Percentiles rank a stretch among this genome's conserved stretches.
These are phyloP conservation scores for Rhododendron henanense DNA, from an alignment of 148 eudicot species.

Conservation along the genomic window DNA sequence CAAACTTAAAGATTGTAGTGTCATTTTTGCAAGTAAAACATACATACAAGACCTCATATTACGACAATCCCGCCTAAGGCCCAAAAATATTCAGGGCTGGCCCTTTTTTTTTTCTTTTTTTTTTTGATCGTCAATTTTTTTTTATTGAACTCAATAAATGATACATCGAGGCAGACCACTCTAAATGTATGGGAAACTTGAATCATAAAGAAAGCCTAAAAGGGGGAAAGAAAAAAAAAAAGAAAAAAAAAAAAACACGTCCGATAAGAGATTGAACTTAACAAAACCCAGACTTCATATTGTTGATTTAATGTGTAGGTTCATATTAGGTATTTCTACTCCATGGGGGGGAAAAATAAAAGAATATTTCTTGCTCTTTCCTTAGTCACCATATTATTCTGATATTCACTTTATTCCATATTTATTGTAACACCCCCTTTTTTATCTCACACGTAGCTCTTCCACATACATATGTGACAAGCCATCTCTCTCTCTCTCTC, in stretches of 20 bases:
- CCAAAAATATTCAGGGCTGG: neutral
- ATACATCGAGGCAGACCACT: no score
- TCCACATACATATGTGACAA: neutral
- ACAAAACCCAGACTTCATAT: neutral
- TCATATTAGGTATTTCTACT: neutral
- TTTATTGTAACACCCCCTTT: neutral
- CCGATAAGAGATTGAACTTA: neutral
- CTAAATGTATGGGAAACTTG: no score
- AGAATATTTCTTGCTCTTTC: neutral
- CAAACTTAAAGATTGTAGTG: no score
- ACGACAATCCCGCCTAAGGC: no score
- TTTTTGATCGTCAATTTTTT: no score
- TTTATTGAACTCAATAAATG: no score
- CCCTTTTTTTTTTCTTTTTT: neutral
- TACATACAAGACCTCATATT: no score
- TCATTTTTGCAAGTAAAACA: no score
- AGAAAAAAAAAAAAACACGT: no score
- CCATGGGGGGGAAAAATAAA: neutral
- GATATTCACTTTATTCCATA: neutral
- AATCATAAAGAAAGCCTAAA: no score
- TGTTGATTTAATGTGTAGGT: neutral
- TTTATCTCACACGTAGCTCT: neutral
- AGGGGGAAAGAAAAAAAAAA: no score
- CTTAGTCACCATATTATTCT: neutral
- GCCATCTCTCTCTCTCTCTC: neutral